Percentiles rank a stretch among this genome's conserved stretches.
phyloP scores from a whole-genome alignment of 768 basidiomycete genomes.

The Hericium coralloides region DNA sequence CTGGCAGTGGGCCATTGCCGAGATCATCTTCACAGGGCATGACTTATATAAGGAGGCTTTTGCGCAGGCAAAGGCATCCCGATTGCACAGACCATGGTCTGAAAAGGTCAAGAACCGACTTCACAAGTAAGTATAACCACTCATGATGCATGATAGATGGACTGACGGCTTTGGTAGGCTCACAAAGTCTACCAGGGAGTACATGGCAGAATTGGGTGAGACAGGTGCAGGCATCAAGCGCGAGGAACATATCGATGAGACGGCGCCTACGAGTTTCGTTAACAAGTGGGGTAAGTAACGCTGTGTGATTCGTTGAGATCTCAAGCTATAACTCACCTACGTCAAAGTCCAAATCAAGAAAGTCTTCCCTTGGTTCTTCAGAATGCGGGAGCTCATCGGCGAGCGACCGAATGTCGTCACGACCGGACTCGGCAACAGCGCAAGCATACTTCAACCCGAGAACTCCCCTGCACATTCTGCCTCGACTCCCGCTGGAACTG shows the following conservation, averaged over 20 bases:
- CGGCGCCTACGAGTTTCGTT: neutral
- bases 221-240: conserved; percentile 6
- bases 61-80: neutral
- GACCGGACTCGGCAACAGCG: conserved; percentile 12
- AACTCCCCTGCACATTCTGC: too few species aligned
- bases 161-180: neutral
- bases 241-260: neutral
- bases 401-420: conserved; percentile 13
- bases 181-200: neutral
- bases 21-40: neutral
- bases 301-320: neutral
- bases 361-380: neutral
- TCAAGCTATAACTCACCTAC: neutral
- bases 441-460: too few species aligned
- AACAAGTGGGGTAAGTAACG: conserved; percentile 9
- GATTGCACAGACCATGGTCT: neutral
- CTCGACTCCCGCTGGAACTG: neutral
- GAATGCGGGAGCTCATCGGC: conserved; percentile 12
- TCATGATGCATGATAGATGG: neutral
- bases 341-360: neutral
- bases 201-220: neutral
- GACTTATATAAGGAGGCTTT: neutral
- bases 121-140: neutral
- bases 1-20: neutral
- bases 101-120: neutral